A percentile compares a stretch with the other conserved stretches of the same genome.
Conservation (phyloP, 495 filamentous ascomycete species). For the Daldinia decipiens region DNA sequence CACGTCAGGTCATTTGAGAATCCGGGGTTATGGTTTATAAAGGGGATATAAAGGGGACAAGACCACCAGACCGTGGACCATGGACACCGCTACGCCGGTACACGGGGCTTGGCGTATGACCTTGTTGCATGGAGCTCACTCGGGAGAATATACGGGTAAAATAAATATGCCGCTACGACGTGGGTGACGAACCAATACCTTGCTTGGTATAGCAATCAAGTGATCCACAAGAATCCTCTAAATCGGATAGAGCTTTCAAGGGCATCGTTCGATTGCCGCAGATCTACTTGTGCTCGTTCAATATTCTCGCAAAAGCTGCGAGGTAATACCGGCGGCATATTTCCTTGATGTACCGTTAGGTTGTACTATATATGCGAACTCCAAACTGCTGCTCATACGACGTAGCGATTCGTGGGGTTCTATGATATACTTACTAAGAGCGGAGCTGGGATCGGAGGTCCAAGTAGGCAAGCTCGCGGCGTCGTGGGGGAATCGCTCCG, state of each 20-base stretch:
- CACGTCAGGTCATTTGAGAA: conserved; percentile 17
- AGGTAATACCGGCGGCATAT: conserved; percentile 35
- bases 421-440: conserved; percentile 28
- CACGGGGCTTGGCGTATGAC: conserved; percentile 37
- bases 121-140: conserved; percentile 35
- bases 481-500: conserved; percentile 36
- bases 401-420: conserved; percentile 16
- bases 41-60: conserved; percentile 38
- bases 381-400: conserved; percentile 24
- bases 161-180: conserved; percentile 40
- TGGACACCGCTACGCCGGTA: conserved; percentile 37
- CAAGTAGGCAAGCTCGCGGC: conserved; percentile 13
- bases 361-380: conserved; percentile 36
- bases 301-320: conserved; percentile 10
- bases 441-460: conserved; percentile 29
- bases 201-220: conserved; percentile 36
- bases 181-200: conserved; percentile 36
- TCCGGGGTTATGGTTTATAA: conserved; percentile 36
- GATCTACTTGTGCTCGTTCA: conserved; percentile 23
- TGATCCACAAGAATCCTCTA: conserved; percentile 34
- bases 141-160: conserved; percentile 47
- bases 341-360: conserved; percentile 29
- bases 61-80: conserved; percentile 19
- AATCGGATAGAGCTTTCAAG: conserved; percentile 12
- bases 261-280: conserved; percentile 36